Conservation (phyloP, 352 stramenopile species). For the Thraustochytrium sp. region DNA sequence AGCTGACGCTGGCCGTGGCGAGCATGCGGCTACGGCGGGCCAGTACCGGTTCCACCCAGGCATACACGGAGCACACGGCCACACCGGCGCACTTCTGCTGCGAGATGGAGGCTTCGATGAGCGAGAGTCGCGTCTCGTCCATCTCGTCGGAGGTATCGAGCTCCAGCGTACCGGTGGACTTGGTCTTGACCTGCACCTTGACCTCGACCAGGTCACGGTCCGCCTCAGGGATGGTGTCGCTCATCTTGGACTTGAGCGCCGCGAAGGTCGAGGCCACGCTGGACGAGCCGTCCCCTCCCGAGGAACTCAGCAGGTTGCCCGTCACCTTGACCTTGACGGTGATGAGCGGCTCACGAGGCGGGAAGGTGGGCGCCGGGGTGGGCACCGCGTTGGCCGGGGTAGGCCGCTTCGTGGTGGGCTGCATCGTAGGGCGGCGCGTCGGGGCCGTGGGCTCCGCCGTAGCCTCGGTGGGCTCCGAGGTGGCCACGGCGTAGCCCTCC, state of each 20-base stretch:
- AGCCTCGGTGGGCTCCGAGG: not conserved
- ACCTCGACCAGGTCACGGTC: not conserved
- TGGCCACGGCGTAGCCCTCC: not conserved
- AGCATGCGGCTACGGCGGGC: not conserved
- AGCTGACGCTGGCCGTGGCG: not conserved
- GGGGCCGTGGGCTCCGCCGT: not conserved
- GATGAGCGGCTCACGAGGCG: not conserved
- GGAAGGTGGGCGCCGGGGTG: not conserved
- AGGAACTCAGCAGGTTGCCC: not conserved
- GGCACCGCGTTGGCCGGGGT: too few species aligned
- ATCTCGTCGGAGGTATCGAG: not conserved
- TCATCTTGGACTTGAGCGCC: not conserved
- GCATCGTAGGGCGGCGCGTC: not conserved
- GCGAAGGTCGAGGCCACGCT: not conserved
- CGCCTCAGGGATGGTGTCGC: not conserved
- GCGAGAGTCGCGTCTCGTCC: not conserved
- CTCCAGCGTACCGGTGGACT: not conserved
- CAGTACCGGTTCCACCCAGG: not conserved
- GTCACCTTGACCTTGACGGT: not conserved
- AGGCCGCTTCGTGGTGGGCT: not conserved
- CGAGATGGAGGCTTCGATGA: not conserved
- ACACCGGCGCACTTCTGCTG: not conserved
- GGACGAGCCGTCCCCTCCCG: not conserved
- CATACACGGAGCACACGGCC: not conserved
- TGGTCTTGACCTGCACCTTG: not conserved